Evolutionary conservation across 148 eudicot species (phyloP), one percentile per base, ranked within the genome.

Genomic region (Rheum nobile): DNA sequence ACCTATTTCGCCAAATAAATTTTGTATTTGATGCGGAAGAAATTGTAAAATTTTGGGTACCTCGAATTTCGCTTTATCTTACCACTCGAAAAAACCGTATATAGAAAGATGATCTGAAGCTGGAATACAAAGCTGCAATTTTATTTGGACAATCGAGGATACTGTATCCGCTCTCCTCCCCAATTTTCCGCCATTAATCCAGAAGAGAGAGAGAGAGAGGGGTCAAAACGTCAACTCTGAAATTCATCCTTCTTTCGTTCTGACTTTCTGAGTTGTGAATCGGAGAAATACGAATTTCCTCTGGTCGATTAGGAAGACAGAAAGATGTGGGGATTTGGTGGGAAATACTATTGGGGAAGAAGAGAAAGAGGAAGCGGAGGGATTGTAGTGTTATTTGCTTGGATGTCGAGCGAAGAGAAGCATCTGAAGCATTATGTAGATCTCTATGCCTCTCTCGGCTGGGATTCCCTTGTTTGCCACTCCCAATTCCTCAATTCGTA

Each of bases 321-420:
- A 72, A 84, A 72, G 77, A 94, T 91, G 98, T 94, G 96, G 98
- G 97, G 97, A 54, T 84, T 85, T 77, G 97, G 98, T n/a, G 98
- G 98, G 46, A 86, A 82, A 72, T 83, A 82, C 75, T 91, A 94
- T 75, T 94, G 98, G 98, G 92, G 96, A 54, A 93, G 90, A 50
- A 39, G 50, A 39, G 28, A 71, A 11, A 39, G 48, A 21, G 76
- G 76, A 59, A 55, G 47, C 50, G 85, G 83, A 77, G 98, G 98
- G 14, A 85, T 91, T 14, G 90, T 94, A 71, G 91, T 94, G 77
- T 79, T 88, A 17, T 94, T 89, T 38, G 95, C 91, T 32, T 94
- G 98, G 98, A 91, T 89, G 97, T 94, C 97, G 17, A 94, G 98
- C 79, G 83, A 88, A 77, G 89, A 89, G 14, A 89, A 74, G 76